Evolutionary conservation across 2,329 filamentous ascomycete species (phyloP).

Genomic region (Magnaporthiopsis poae): DNA sequence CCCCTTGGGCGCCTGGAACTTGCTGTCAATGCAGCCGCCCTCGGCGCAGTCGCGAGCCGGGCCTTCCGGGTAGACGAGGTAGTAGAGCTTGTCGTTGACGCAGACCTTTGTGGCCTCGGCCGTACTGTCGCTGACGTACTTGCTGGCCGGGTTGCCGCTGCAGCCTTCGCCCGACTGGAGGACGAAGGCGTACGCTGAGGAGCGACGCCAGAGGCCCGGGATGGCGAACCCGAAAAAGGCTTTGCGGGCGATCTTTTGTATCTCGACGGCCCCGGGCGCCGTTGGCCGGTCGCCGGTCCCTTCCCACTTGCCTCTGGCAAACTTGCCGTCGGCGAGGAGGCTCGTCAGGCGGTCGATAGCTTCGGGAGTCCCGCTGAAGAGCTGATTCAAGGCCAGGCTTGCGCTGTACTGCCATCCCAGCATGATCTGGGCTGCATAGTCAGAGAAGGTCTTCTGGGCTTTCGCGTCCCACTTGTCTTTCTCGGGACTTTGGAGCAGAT

Average conservation of each 20-base stretch:
- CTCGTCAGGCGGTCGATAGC: constrained; percentile 17
- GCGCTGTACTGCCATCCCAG: constrained; percentile 18
- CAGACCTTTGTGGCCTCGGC: constrained; percentile 19
- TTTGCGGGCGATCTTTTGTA: constrained; percentile 15
- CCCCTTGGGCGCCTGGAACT: constrained; percentile 22
- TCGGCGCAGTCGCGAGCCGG: constrained; percentile 11
- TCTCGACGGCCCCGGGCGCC: neutral
- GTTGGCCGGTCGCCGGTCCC: neutral
- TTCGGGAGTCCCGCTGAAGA: constrained; percentile 19
- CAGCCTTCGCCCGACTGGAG: constrained; percentile 24
- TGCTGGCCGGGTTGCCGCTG: constrained; percentile 13
- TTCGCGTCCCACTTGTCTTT: constrained; percentile 18
- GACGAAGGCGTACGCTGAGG: constrained; percentile 21
- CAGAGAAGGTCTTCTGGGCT: constrained; percentile 18
- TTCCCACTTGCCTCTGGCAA: constrained; percentile 15
- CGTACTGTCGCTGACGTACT: constrained; percentile 18
- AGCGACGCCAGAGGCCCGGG: constrained; percentile 21
- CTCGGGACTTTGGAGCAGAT: constrained; percentile 12
- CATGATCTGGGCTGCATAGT: constrained; percentile 20
- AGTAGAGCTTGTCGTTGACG: constrained; percentile 21
- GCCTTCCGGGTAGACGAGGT: constrained; percentile 21
- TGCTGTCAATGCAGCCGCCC: constrained; percentile 13
- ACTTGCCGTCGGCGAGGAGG: constrained; percentile 21
- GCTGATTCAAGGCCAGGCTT: constrained; percentile 8
- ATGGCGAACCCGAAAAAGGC: constrained; percentile 23